These are phyloP conservation scores for Sporothrix luriei DNA, from an alignment of 2,329 filamentous ascomycete genomes.

Conservation along the genomic window DNA sequence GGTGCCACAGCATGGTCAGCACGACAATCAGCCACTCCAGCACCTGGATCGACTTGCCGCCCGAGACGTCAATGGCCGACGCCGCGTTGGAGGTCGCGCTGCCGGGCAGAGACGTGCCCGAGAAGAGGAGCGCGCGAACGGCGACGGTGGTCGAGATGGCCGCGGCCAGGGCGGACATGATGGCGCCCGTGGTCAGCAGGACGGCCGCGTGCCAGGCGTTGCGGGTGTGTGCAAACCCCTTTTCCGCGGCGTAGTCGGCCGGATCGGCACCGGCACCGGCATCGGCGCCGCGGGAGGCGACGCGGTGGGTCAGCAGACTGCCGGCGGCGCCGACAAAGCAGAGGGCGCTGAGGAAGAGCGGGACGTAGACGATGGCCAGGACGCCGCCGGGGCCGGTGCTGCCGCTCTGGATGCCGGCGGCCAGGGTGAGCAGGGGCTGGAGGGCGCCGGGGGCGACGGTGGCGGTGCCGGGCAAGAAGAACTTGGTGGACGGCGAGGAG, in stretches of 20 bases:
- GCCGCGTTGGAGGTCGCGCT: background rate
- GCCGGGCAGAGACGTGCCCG: conserved; percentile 33
- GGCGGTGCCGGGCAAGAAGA: conserved; percentile 32
- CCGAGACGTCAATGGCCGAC: conserved; percentile 25
- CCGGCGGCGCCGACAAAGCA: conserved; percentile 32
- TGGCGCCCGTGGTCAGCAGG: conserved; percentile 33
- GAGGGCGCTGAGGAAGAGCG: conserved; percentile 32
- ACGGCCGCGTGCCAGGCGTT: conserved; percentile 28
- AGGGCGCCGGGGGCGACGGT: conserved; percentile 28
- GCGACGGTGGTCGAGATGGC: conserved; percentile 34
- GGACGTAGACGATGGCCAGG: conserved; percentile 31
- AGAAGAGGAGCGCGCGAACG: conserved; percentile 35
- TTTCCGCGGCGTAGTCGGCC: background rate
- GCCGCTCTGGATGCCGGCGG: conserved; percentile 33
- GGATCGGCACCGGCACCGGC: background rate
- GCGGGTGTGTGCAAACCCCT: background rate
- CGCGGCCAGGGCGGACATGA: conserved; percentile 32
- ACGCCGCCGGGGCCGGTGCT: conserved; percentile 33
- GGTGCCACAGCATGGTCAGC: conserved; percentile 35
- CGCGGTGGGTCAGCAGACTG: conserved; percentile 27
- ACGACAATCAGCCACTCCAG: conserved; percentile 37
- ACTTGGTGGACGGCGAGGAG: conserved; percentile 23
- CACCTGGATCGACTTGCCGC: conserved; percentile 35
- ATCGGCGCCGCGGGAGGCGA: conserved; percentile 2
- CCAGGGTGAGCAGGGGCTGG: conserved; percentile 33